Evolutionary conservation across 2,329 filamentous ascomycete species (phyloP).

Genomic region (Diaporthe sp.): DNA sequence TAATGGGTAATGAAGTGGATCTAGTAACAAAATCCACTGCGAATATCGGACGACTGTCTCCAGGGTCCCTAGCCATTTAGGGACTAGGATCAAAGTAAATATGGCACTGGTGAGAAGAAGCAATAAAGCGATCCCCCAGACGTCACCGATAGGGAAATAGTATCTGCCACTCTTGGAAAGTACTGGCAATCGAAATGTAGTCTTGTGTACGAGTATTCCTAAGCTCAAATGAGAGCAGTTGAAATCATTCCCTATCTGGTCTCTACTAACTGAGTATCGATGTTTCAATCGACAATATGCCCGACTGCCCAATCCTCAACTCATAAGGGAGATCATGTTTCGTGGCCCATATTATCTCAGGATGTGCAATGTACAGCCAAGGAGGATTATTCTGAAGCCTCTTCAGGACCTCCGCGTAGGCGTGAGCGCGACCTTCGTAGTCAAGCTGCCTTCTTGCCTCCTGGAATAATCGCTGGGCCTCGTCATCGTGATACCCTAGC

Average conservation of each 20-base stretch:
- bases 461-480: background rate
- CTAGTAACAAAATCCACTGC: background rate
- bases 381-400: background rate
- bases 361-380: background rate
- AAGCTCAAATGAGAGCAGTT: too few relatives aligned
- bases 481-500: background rate
- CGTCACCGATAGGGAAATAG: too few relatives aligned
- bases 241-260: too few relatives aligned
- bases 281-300: background rate
- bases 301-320: background rate
- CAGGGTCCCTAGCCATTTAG: background rate
- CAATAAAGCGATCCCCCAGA: background rate
- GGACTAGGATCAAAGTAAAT: background rate
- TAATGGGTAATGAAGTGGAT: background rate
- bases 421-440: background rate
- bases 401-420: background rate
- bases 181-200: too few relatives aligned
- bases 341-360: background rate
- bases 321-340: background rate
- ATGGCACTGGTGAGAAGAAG: background rate
- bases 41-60: background rate
- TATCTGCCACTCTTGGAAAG: too few relatives aligned
- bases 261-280: background rate
- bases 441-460: background rate
- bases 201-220: too few relatives aligned